A percentile compares a stretch with the other conserved stretches of the same genome.
These are phyloP conservation scores for Marasmius sp. DNA, from an alignment of 1,284 basidiomycete genomes.

Conservation along the genomic window DNA sequence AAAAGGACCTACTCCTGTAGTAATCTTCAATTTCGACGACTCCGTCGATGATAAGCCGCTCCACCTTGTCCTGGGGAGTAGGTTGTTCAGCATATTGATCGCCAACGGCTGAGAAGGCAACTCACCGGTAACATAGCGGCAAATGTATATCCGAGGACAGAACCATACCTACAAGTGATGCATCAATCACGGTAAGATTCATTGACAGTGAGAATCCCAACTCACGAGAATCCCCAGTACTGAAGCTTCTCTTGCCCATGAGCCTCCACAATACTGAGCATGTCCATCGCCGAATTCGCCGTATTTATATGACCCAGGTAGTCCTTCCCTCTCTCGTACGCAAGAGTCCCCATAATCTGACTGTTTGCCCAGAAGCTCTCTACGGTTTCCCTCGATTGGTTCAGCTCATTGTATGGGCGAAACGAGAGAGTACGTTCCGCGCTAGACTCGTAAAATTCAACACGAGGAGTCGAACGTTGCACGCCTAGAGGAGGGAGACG, in stretches of 20 bases:
- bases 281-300: constrained; percentile 26
- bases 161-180: constrained; percentile 14
- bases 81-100: neutral
- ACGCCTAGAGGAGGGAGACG: constrained; percentile 7
- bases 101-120: neutral
- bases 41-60: constrained; percentile 19
- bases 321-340: constrained; percentile 15
- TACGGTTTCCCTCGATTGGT: constrained; percentile 19
- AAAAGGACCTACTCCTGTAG: constrained; percentile 10
- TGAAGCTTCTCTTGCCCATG: constrained; percentile 23
- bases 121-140: constrained; percentile 22
- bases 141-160: constrained; percentile 19
- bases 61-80: constrained; percentile 16
- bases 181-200: neutral
- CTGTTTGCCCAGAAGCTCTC: constrained; percentile 16
- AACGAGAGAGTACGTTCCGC: constrained; percentile 10
- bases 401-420: neutral
- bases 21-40: constrained; percentile 16
- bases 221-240: constrained; percentile 29
- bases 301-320: constrained; percentile 22
- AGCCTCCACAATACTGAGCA: constrained; percentile 25
- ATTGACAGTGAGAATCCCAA: neutral
- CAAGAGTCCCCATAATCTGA: constrained; percentile 19
- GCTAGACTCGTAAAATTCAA: neutral
- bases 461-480: neutral